Base-by-base conservation (phyloP, 2,329 filamentous ascomycete genomes). In the Thelonectria blattea region DNA sequence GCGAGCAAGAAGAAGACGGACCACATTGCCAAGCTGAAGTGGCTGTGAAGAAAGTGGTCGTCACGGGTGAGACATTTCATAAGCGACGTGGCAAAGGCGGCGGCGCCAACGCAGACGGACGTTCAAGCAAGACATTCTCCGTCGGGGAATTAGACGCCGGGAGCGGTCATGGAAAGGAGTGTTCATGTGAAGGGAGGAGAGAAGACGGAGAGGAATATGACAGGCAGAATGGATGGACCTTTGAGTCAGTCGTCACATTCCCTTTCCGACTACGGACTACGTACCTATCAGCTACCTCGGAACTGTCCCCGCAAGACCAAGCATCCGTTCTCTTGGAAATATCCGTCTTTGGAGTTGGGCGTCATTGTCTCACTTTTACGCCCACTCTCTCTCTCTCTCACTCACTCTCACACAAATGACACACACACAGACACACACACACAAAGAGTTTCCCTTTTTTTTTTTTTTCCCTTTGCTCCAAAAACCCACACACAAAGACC, bases 1-100 rank as follows among this genome's bases (percentile, higher is more conserved):
- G 84, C 85, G 62, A 98, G 90, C 72, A 91, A 90, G 77, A 97
- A 93, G 81, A 97, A 96, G 81, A 87, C 88, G 22, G 95, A 98
- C 74, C 94, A 98, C 77, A 80, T 98, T 67, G 89, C 92, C 41
- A 98, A 97, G 80, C 82, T 93, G 87, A 93, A 91, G 74, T 95
- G 94, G 68, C 79, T 95, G 41, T 50, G 30, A 30, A 43, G 18
- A 39, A 17, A 43, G 63, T 54, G 48, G 22, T 7, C 22, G 22
- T 30, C 27, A 30, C 27, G 27, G 27, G 27, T 30, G 27, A 30
- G 27, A 30, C 27, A 30, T 30, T 30, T 4, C 60, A 47, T 52
- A 63, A 53, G 17, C 50, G 63, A 64, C 47, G 60, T 60, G 46
- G 55, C 51, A 55, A 52, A 61, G 53, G 34, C 34, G 34, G 2